Evolutionary conservation across 164 flowering plant genomes (phyloP).

Genomic region (Cinnamomum micranthum): DNA sequence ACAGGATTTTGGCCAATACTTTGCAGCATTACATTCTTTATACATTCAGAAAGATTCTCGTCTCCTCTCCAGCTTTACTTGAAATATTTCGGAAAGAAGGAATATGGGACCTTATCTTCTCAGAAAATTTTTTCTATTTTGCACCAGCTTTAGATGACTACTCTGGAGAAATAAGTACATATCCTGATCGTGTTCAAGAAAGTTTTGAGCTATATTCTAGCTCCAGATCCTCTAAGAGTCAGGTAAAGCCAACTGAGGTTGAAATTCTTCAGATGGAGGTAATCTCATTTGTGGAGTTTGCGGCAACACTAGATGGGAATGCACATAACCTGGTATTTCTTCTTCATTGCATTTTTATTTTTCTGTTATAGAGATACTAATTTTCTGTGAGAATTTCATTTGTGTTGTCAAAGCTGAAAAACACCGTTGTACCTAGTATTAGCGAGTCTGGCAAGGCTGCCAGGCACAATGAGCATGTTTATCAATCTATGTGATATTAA

Average conservation of each 20-base stretch:
- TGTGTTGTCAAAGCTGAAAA: background rate
- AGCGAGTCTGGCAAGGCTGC: background rate
- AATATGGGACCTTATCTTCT: slow-evolving; percentile 86
- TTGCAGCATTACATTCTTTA: slow-evolving; percentile 60
- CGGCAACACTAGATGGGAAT: slow-evolving; percentile 66
- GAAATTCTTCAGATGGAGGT: slow-evolving; percentile 70
- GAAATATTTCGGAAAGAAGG: slow-evolving; percentile 79
- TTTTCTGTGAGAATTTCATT: background rate
- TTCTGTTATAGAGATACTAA: background rate
- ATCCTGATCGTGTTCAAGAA: slow-evolving; percentile 11
- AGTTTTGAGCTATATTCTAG: slow-evolving; percentile 14
- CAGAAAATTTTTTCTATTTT: slow-evolving; percentile 85
- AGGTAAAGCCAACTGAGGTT: slow-evolving; percentile 28
- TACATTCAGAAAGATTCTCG: slow-evolving; percentile 68
- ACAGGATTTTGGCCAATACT: slow-evolving; percentile 64
- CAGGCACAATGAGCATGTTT: background rate
- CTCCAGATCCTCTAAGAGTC: slow-evolving; percentile 20
- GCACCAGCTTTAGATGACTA: slow-evolving; percentile 43
- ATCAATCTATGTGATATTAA: background rate
- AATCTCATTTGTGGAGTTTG: slow-evolving; percentile 75
- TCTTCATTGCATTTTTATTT: slow-evolving; percentile 1
- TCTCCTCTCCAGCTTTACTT: slow-evolving; percentile 50
- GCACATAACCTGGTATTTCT: slow-evolving; percentile 68
- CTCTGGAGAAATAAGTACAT: slow-evolving; percentile 25
- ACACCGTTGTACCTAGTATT: background rate